Percentiles rank a stretch among this genome's conserved stretches.
These are phyloP conservation scores for Aspergillus cejpii DNA, from an alignment of 2,329 filamentous ascomycete genomes.

Conservation along the genomic window DNA sequence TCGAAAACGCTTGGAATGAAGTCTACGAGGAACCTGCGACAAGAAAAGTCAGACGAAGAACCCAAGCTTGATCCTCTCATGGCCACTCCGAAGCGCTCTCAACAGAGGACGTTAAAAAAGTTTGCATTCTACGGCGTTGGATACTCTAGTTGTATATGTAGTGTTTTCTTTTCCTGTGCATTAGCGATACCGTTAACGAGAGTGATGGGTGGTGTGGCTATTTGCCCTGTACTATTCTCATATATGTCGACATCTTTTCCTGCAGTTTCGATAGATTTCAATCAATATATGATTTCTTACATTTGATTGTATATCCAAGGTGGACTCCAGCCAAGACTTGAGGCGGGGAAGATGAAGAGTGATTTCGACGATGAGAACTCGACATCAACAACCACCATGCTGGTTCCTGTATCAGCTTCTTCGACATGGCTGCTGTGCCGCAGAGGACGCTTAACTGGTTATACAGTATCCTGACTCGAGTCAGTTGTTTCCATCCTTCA, in stretches of 20 bases:
- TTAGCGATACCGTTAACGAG: slow-evolving; percentile 9
- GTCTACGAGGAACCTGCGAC: slow-evolving; percentile 19
- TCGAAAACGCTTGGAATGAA: slow-evolving; percentile 56
- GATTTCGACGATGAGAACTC: background rate
- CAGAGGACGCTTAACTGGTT: slow-evolving; percentile 93
- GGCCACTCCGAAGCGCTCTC: background rate
- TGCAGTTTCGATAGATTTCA: background rate
- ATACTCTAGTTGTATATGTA: slow-evolving; percentile 4
- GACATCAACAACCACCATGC: slow-evolving; percentile 14
- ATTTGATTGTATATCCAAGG: no score
- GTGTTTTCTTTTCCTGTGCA: slow-evolving; percentile 4
- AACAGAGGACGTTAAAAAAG: slow-evolving; percentile 1
- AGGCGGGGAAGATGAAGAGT: background rate
- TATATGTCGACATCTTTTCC: background rate
- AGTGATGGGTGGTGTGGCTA: slow-evolving; percentile 2
- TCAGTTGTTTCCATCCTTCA: slow-evolving; percentile 35
- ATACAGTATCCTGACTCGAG: slow-evolving; percentile 78
- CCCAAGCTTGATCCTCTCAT: background rate
- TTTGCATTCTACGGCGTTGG: slow-evolving; percentile 9
- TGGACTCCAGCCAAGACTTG: background rate
- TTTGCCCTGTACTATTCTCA: slow-evolving; percentile 2
- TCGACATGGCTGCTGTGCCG: slow-evolving; percentile 59
- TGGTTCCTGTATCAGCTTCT: slow-evolving; percentile 4
- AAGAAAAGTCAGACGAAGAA: slow-evolving; percentile 3
- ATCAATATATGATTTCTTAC: background rate